These are phyloP conservation scores for Dothideomycetes sp. DNA, from an alignment of 2,329 filamentous ascomycete species.

Conservation along the genomic window DNA sequence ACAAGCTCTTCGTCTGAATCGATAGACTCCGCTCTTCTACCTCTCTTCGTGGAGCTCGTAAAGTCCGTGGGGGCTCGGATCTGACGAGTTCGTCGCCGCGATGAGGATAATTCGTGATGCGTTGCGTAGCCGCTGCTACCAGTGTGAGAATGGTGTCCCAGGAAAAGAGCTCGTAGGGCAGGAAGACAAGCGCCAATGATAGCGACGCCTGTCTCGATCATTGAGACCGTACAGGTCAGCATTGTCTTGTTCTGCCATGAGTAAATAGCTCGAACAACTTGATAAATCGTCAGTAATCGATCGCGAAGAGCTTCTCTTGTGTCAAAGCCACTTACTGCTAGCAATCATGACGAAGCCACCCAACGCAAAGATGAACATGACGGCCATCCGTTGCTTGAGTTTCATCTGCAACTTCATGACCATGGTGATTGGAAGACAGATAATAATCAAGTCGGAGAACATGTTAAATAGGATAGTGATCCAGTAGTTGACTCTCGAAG, in stretches of 20 bases:
- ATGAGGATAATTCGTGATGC: conserved; percentile 6
- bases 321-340: not conserved
- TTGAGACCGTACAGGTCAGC: conserved; percentile 9
- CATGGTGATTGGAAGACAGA: conserved; percentile 11
- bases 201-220: conserved; percentile 9
- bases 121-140: conserved; percentile 9
- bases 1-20: conserved; percentile 9
- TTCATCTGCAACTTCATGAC: conserved; percentile 11
- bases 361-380: conserved; percentile 3
- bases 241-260: conserved; percentile 10
- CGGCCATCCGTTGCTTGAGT: conserved; percentile 4
- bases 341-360: conserved; percentile 8
- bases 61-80: not conserved
- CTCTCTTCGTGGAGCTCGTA: not conserved
- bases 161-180: conserved; percentile 6
- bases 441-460: conserved; percentile 5
- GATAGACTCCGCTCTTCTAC: not conserved
- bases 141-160: not conserved
- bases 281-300: not conserved
- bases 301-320: fast-evolving
- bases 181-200: conserved; percentile 11
- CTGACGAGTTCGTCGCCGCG: not conserved
- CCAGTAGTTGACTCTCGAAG: conserved; percentile 10
- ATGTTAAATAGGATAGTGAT: conserved; percentile 12
- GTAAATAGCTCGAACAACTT: conserved; percentile 7